Conservation (phyloP, 2,329 filamentous ascomycete genomes). For the Trichoderma pleuroti region DNA sequence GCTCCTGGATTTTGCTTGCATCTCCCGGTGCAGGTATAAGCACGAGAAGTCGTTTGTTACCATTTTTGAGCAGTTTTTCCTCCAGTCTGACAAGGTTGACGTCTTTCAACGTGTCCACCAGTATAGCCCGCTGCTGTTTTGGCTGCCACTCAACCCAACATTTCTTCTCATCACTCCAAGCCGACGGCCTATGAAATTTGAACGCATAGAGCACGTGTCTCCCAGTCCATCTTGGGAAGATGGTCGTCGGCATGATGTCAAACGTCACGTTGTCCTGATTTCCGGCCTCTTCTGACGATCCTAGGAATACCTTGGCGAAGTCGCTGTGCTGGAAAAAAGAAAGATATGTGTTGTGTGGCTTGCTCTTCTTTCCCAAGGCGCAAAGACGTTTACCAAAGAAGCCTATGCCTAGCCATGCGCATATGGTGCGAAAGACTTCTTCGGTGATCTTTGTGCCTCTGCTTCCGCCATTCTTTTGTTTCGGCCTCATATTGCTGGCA, state of each 20-base stretch:
- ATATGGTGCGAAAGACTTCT: slow-evolving; percentile 5
- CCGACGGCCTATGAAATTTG: not conserved
- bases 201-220: not conserved
- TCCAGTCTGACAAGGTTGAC: not conserved
- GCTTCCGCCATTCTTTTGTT: not conserved
- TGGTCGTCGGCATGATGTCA: not conserved
- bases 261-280: not conserved
- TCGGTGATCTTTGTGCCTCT: slow-evolving; percentile 3
- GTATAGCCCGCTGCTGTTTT: not conserved
- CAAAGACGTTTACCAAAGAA: not conserved
- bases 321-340: not conserved
- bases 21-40: not conserved
- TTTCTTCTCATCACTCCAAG: not conserved
- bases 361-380: not conserved
- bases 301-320: slow-evolving; percentile 8
- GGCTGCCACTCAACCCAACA: slow-evolving; percentile 14
- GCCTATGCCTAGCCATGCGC: not conserved
- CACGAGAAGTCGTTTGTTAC: not conserved
- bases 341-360: slow-evolving; percentile 4
- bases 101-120: not conserved
- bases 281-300: not conserved
- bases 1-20: not conserved
- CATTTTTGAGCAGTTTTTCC: not conserved
- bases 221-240: not conserved
- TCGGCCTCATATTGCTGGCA: not conserved